phyloP scores from a whole-genome alignment of 192 early-diverging fungal genomes.

The Coemansia sp. region DNA sequence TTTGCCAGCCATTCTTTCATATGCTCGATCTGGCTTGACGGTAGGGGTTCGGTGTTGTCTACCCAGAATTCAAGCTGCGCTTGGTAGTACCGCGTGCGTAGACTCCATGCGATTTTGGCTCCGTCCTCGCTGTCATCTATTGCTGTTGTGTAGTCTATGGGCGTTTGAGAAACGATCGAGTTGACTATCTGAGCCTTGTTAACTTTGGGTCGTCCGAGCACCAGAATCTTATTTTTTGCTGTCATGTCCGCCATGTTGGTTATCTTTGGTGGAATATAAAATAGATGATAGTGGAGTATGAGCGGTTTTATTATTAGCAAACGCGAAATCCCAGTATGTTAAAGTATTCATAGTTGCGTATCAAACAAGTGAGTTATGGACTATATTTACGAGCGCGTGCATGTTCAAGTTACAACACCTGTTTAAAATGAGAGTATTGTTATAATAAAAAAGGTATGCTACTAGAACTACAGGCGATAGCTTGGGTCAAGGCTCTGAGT shows the following conservation, averaged over 20 bases:
- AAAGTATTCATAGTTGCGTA: background rate
- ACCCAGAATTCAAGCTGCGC: conserved; percentile 47
- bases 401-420: no score
- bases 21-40: conserved; percentile 12
- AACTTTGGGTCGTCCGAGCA: conserved; percentile 32
- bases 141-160: background rate
- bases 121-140: background rate
- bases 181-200: conserved; percentile 25
- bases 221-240: conserved; percentile 48
- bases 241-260: background rate
- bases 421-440: background rate
- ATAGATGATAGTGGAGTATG: background rate
- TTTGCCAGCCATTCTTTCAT: conserved; percentile 39
- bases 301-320: background rate
- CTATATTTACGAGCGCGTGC: background rate
- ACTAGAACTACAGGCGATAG: background rate
- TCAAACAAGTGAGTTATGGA: background rate
- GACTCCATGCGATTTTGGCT: conserved; percentile 31
- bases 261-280: background rate
- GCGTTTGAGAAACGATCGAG: conserved; percentile 12
- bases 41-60: conserved; percentile 40
- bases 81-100: conserved; percentile 43
- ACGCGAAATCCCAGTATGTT: background rate
- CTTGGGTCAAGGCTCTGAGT: background rate
- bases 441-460: background rate